Base-by-base conservation (phyloP, 805 yeast genomes). In the Zygotorulaspora chibaensis region DNA sequence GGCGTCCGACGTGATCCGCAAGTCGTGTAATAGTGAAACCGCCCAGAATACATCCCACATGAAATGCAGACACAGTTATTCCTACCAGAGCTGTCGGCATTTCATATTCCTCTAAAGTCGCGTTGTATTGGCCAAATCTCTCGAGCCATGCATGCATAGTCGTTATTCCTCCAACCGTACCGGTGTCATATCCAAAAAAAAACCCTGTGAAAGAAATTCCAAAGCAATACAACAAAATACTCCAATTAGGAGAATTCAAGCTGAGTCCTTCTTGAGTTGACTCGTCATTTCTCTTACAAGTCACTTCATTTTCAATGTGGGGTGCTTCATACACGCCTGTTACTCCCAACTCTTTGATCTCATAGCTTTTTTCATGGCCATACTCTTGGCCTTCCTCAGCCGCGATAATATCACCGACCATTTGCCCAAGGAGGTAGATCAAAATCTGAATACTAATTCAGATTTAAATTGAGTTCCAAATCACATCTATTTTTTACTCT, bases 181-280 rank as follows among this genome's bases (percentile, higher is more conserved):
- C 87, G 31, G 86, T 80, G 66, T 82, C 88, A 72, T 80, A 83
- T 42, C 88, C 88, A 55, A 80, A 81, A 27, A 80, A 79, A 59
- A 78, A 81, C 26, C 87, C 88, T 58, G 83, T 83, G 52, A 80
- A 80, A 5, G 86, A 81, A 45, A 81, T 76, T 43, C 77, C 56
- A n/a, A 73, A 55, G 64, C 87, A 80, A 28, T 62, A 67, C 42
- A 58, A 29, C 33, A 29, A 13, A 4, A 29, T 29, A 29, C 8
- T 13, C 33, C 33, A 29, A 13, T 29, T 29, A 5, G 25, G 7
- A 5, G 33, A 29, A 3, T 29, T 13, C 33, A 29, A 29, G 8
- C 15, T 12, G n/a, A 12, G 15, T 29, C 33, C 33, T 8, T 29
- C 33, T 13, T 29, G 8, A 4, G 25, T 20, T 20, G 7, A 20